Conservation (phyloP, 768 basidiomycete species). For the Rhodotorula babjevae region DNA sequence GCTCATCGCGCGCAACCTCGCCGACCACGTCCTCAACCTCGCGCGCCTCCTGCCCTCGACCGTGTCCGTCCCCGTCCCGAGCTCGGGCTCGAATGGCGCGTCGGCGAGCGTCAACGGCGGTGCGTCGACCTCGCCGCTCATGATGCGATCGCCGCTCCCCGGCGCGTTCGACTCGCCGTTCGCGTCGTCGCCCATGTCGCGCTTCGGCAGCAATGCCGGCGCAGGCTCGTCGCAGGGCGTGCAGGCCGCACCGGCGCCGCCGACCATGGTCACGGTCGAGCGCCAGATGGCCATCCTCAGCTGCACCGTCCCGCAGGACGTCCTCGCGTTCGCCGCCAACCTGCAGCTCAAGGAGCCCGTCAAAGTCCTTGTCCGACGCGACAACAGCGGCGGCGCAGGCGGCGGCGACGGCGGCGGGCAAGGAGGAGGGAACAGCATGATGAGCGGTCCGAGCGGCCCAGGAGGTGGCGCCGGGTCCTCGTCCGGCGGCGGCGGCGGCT, state of each 20-base stretch:
- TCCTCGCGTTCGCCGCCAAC: slow-evolving; percentile 85
- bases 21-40: slow-evolving; percentile 89
- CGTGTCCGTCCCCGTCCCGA: slow-evolving; percentile 57
- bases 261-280: slow-evolving; percentile 52
- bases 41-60: slow-evolving; percentile 83
- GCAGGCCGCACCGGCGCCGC: not conserved
- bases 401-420: slow-evolving; percentile 44
- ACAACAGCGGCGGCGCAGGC: slow-evolving; percentile 42
- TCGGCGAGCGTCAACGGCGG: slow-evolving; percentile 24
- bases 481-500: not conserved
- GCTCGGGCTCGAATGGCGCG: slow-evolving; percentile 28
- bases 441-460: not conserved
- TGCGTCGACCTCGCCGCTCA: slow-evolving; percentile 32
- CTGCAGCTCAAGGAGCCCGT: slow-evolving; percentile 95
- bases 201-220: slow-evolving; percentile 35
- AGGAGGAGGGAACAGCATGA: slow-evolving; percentile 35
- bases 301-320: slow-evolving; percentile 93
- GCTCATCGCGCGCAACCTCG: slow-evolving; percentile 90
- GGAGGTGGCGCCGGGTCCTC: too few species aligned
- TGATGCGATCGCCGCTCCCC: slow-evolving; percentile 42
- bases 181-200: slow-evolving; percentile 43
- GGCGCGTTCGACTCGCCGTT: slow-evolving; percentile 42
- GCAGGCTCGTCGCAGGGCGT: slow-evolving; percentile 22
- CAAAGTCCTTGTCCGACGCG: slow-evolving; percentile 86
- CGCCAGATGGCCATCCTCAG: slow-evolving; percentile 93